These are phyloP conservation scores for Hygrocybe coccinea DNA, from an alignment of 768 basidiomycete genomes.

Conservation along the genomic window DNA sequence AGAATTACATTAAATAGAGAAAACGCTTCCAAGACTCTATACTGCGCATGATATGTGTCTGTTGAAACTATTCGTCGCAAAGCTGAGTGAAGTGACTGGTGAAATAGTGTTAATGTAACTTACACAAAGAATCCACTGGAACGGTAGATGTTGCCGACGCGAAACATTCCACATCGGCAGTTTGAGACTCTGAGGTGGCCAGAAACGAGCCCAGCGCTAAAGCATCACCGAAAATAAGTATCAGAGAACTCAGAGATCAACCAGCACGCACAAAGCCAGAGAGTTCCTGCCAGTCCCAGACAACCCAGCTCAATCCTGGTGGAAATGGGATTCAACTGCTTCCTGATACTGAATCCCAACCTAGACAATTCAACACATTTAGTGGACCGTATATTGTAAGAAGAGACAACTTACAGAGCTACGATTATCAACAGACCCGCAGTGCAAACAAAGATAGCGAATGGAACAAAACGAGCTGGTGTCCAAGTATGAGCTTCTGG, in stretches of 20 bases:
- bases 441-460: conserved; percentile 75
- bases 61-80: conserved; percentile 55
- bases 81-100: neutral
- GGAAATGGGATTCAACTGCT: conserved; percentile 70
- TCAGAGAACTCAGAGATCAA: neutral
- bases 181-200: conserved; percentile 68
- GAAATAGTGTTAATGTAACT: conserved; percentile 26
- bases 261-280: conserved; percentile 66
- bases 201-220: conserved; percentile 71
- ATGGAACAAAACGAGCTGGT: conserved; percentile 80
- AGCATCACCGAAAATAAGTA: conserved; percentile 11
- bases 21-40: conserved; percentile 76
- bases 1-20: conserved; percentile 72
- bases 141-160: conserved; percentile 47
- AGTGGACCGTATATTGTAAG: neutral
- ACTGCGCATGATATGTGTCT: conserved; percentile 85
- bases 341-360: conserved; percentile 58
- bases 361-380: conserved; percentile 30
- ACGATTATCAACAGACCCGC: conserved; percentile 65
- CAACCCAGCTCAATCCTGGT: conserved; percentile 72
- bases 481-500: conserved; percentile 6
- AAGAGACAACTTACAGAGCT: conserved; percentile 49
- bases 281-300: conserved; percentile 63
- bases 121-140: conserved; percentile 57
- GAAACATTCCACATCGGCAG: conserved; percentile 80